Base-by-base conservation (phyloP, 441 rosid species). In the Pelargonium australe region DNA sequence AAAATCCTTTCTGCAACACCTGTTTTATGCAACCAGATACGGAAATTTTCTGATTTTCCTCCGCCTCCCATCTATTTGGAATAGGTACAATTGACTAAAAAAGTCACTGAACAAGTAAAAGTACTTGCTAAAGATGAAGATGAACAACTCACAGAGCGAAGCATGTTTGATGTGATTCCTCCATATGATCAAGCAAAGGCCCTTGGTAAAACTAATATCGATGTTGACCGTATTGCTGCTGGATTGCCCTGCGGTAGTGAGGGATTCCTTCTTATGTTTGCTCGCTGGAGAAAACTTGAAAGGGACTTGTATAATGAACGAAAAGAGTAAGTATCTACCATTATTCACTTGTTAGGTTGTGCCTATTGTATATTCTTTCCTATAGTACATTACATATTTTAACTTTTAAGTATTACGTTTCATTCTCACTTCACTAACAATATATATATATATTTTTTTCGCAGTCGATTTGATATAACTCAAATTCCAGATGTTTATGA, bases 181-280 rank as follows among this genome's bases (percentile, higher is more conserved):
- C 98, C 98, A 12, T 96, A 96, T 76, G 99, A 96, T 81, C 99
- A 96, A 89, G 99, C 99, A 70, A 96, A 85, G 72, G 99, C 98
- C 62, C 98, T 96, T 72, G 99, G 99, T 75, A 96, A 93, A 87
- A 91, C 92, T 73, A 91, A 87, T 76, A 96, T 96, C 72, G 99
- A 96, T 76, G 81, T 86, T 65, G 97, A 89, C 77, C 97, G 98
- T 67, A 96, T 96, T 78, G 97, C 98, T 73, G 97, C 98, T 73
- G 98, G 99, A 73, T 85, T 96, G 80, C 99, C 99, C 34, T 96
- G 99, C 77, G 99, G 99, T 51, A 91, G 96, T 77, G 99, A 96
- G 80, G 99, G 99, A 65, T 96, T 91, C 85, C 93, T 96, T 72
- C 77, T 96, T 85, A 96, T 96, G 99, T 96, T 78, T 89, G 98